Conservation (phyloP, 139 green algal genomes). For the Asterochloris erici region DNA sequence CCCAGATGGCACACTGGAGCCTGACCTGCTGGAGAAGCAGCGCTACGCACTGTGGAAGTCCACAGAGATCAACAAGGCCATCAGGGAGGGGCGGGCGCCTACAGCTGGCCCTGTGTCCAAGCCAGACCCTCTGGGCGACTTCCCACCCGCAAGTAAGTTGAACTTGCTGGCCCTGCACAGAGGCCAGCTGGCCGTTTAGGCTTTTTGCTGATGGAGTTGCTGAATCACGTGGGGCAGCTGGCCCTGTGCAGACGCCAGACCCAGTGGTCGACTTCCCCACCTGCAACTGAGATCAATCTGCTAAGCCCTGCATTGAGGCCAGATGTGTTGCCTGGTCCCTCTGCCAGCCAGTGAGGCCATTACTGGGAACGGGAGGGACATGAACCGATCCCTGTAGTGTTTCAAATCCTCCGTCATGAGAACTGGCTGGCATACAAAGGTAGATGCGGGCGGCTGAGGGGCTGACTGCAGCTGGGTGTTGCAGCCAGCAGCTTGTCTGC, state of each 20-base stretch:
- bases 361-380: too few relatives aligned
- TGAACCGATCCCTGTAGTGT: too few relatives aligned
- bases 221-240: not conserved
- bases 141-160: not conserved
- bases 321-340: not conserved
- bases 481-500: too few relatives aligned
- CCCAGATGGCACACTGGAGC: conserved; percentile 37
- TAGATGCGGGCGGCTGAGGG: too few relatives aligned
- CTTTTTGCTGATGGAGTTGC: too few relatives aligned
- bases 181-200: not conserved
- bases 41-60: conserved; percentile 84
- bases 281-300: not conserved
- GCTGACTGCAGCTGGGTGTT: too few relatives aligned
- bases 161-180: not conserved
- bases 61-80: conserved; percentile 80
- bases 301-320: too few relatives aligned
- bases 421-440: too few relatives aligned
- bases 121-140: conserved; percentile 5
- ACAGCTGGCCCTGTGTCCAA: conserved; percentile 24
- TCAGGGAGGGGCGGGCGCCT: conserved; percentile 71
- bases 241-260: not conserved
- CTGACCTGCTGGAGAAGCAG: conserved; percentile 74
- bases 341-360: not conserved
- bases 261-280: not conserved
- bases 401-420: too few relatives aligned